phyloP scores from a whole-genome alignment of 352 stramenopile species.

The Pythium phragmitis region DNA sequence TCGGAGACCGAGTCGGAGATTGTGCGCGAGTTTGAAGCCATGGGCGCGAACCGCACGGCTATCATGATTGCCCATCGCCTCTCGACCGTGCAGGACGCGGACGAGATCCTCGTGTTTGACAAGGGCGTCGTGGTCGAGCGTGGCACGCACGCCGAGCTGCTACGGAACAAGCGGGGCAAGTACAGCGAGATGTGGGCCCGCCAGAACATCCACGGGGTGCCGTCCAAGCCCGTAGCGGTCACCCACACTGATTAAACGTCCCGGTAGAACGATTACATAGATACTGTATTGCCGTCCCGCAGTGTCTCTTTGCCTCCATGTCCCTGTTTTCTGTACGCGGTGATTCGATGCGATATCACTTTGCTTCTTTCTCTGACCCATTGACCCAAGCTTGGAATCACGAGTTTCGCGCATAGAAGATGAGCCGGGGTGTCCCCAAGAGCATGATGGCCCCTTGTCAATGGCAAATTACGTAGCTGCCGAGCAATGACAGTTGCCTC shows the following conservation, averaged over 20 bases:
- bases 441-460: too few relatives aligned
- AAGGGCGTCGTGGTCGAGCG: constrained; percentile 63
- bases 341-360: background rate
- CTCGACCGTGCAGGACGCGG: constrained; percentile 48
- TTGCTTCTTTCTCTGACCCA: background rate
- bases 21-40: constrained; percentile 91
- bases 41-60: constrained; percentile 90
- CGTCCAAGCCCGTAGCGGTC: constrained; percentile 6
- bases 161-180: constrained; percentile 40
- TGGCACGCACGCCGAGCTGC: constrained; percentile 76
- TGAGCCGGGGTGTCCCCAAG: too few relatives aligned
- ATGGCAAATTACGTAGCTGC: too few relatives aligned
- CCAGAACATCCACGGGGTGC: constrained; percentile 32
- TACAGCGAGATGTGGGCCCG: constrained; percentile 50
- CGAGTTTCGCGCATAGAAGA: too few relatives aligned
- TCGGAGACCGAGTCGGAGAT: constrained; percentile 91
- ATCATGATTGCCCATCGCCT: constrained; percentile 74
- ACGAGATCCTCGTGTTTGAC: constrained; percentile 83
- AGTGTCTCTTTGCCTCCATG: too few relatives aligned
- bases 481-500: too few relatives aligned
- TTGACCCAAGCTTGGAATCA: too few relatives aligned
- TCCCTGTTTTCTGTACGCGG: too few relatives aligned
- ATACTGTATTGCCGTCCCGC: background rate
- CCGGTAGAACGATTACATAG: background rate
- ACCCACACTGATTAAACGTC: constrained; percentile 10